Conservation (phyloP, 208 protist species). For the Acanthamoeba lugdunensis region DNA sequence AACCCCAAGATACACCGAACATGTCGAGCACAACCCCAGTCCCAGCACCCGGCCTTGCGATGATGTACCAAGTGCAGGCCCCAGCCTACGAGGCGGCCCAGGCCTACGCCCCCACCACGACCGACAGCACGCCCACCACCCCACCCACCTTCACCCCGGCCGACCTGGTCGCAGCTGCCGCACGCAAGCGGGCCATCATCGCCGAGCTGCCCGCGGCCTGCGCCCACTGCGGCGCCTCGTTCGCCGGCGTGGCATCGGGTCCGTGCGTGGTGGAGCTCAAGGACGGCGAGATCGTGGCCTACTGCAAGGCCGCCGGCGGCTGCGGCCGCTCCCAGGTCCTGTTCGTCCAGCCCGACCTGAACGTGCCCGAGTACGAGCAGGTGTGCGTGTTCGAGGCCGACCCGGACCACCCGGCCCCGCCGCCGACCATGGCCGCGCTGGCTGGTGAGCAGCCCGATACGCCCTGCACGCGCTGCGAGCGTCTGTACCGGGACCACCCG, state of each 20-base stretch:
- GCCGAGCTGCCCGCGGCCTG: background rate
- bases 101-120: conserved; percentile 13
- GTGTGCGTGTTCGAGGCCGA: background rate
- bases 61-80: background rate
- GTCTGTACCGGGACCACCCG: background rate
- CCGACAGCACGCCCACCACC: conserved; percentile 25
- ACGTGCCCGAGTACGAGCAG: conserved; percentile 22
- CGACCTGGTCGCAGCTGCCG: background rate
- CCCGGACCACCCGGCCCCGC: background rate
- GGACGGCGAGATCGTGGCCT: conserved; percentile 15
- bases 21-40: background rate
- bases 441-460: background rate
- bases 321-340: conserved; percentile 51
- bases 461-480: background rate
- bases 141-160: conserved; percentile 46
- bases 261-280: background rate
- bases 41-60: background rate
- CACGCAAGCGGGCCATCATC: background rate
- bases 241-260: background rate
- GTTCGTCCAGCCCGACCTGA: conserved; percentile 45
- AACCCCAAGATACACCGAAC: background rate
- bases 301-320: background rate
- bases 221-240: background rate
- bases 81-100: background rate
- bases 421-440: background rate